Evolutionary conservation across 1,139 yeast genomes (phyloP).

Genomic region (Scheffersomyces stambukii): DNA sequence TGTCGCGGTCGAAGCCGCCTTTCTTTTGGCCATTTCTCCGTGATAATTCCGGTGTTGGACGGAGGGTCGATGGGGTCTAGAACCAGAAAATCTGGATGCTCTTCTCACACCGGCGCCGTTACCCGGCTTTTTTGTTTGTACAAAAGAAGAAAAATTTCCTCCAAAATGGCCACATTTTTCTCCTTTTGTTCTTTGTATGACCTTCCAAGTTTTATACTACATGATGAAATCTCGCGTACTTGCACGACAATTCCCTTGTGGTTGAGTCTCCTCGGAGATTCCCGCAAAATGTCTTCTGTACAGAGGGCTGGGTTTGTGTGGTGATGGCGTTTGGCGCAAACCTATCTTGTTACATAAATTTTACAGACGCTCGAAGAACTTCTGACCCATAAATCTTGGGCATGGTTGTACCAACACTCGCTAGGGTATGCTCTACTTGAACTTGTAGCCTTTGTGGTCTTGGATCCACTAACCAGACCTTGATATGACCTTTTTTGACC

Average conservation of each 20-base stretch:
- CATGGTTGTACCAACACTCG: neutral
- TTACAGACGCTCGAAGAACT: constrained; percentile 43
- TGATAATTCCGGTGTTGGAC: no score
- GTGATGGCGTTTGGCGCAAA: constrained; percentile 64
- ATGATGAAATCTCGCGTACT: constrained; percentile 62
- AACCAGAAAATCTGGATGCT: constrained; percentile 1
- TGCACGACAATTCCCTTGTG: constrained; percentile 46
- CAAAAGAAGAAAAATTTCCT: no score
- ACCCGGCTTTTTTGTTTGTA: constrained; percentile 3
- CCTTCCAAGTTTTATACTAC: constrained; percentile 56
- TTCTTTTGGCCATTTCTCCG: no score
- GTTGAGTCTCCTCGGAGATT: constrained; percentile 38
- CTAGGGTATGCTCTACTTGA: neutral
- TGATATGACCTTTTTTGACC: neutral
- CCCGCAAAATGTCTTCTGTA: constrained; percentile 36
- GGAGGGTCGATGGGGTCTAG: neutral
- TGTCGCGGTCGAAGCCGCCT: constrained; percentile 8
- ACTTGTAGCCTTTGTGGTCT: neutral
- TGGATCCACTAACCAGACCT: neutral
- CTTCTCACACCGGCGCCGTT: constrained; percentile 1
- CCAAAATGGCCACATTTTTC: no score
- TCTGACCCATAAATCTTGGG: constrained; percentile 36
- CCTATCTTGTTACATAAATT: constrained; percentile 47
- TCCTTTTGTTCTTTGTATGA: constrained; percentile 28
- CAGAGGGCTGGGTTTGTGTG: constrained; percentile 46